Percentiles rank a stretch among this genome's conserved stretches.
Conservation (phyloP, 768 basidiomycete species). For the Ephemerocybe angulata region DNA sequence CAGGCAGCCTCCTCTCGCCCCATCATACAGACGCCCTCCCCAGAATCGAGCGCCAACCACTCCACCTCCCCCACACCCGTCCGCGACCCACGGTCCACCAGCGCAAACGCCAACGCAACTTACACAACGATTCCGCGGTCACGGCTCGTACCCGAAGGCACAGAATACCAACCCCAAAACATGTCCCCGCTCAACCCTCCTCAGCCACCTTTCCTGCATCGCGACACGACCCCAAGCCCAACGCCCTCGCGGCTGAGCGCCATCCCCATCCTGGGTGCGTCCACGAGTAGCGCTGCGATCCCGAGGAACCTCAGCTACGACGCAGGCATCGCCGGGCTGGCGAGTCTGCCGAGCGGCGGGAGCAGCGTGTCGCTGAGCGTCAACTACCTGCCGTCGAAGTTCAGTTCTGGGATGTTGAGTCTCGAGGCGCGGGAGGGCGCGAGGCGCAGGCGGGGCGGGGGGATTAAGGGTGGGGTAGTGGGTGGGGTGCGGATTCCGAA, state of each 20-base stretch:
- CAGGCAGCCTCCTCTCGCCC: neutral
- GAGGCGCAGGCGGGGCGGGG: slow-evolving; percentile 30
- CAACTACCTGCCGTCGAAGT: slow-evolving; percentile 27
- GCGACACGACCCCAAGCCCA: neutral
- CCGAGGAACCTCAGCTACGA: neutral
- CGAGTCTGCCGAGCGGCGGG: neutral
- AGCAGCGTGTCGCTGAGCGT: slow-evolving; percentile 23
- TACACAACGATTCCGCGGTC: neutral
- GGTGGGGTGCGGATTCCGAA: slow-evolving; percentile 38
- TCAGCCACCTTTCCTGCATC: neutral
- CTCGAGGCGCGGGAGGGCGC: slow-evolving; percentile 30
- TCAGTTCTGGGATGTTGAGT: slow-evolving; percentile 29
- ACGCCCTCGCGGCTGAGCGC: neutral
- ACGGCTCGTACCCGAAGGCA: neutral
- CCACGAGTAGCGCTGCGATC: neutral
- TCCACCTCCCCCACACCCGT: neutral
- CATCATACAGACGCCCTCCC: neutral
- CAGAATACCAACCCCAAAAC: no score
- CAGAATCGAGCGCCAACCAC: neutral
- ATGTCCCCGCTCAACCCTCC: neutral
- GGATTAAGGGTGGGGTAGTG: slow-evolving; percentile 24
- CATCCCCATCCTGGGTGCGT: slow-evolving; percentile 4
- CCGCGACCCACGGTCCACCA: neutral
- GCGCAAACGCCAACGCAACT: neutral
- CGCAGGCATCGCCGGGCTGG: neutral